phyloP scores from a whole-genome alignment of 164 flowering plant genomes.

The Cinnamomum micranthum region DNA sequence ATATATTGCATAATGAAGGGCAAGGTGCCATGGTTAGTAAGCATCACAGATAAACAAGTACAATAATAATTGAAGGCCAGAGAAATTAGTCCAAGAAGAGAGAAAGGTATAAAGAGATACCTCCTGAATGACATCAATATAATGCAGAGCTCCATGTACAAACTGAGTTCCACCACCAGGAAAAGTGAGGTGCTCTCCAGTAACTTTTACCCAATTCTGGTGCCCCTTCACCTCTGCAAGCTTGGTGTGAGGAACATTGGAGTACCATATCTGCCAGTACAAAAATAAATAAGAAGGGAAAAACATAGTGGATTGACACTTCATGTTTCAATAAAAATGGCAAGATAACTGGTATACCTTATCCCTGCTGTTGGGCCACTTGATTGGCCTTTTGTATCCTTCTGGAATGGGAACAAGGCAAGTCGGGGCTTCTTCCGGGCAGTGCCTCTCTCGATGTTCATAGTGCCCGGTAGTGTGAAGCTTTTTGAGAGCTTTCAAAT shows the following conservation, averaged over 20 bases:
- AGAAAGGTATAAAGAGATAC: conserved; percentile 27
- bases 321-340: background rate
- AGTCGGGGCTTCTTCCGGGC: conserved; percentile 76
- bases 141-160: conserved; percentile 89
- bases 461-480: conserved; percentile 83
- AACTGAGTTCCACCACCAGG: conserved; percentile 99
- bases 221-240: conserved; percentile 87
- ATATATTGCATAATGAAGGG: too few relatives aligned
- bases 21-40: too few relatives aligned
- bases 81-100: background rate
- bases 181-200: conserved; percentile 84
- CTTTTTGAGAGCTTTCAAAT: conserved; percentile 59
- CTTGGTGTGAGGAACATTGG: conserved; percentile 86
- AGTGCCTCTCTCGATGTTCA: conserved; percentile 96
- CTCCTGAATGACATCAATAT: conserved; percentile 77
- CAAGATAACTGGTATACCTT: conserved; percentile 43
- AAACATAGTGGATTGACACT: background rate
- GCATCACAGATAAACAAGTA: background rate
- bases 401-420: conserved; percentile 89
- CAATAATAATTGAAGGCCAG: background rate
- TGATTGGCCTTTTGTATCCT: conserved; percentile 68
- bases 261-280: conserved; percentile 83
- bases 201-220: conserved; percentile 94
- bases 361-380: conserved; percentile 94
- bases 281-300: background rate